Base-by-base conservation (phyloP, 1,139 yeast species). In the Saccharomyces hybrid region DNA sequence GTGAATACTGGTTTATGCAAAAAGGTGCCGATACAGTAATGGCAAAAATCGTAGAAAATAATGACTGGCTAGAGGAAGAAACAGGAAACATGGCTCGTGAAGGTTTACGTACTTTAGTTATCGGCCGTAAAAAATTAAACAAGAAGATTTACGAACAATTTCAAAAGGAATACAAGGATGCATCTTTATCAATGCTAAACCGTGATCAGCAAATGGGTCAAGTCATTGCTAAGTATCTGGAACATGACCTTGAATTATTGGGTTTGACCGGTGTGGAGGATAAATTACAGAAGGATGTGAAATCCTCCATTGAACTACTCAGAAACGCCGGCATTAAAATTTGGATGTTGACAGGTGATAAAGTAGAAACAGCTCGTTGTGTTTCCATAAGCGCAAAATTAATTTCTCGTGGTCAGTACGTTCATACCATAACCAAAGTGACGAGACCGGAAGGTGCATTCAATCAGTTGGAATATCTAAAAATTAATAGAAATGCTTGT, bases 301-400 rank as follows among this genome's bases (percentile, higher is more conserved):
- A 91, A 69, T 81, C 95, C 0, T 88, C 97, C 0, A 84, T 95
- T 58, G 99, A 95, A 73, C 76, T 93, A 42, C 77, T 95, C 60
- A 78, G 99, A 63, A 93, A 95, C 73, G 99, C 99, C 0, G 99
- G 99, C 1, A 83, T 95, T 56, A 89, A 89, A 66, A 93, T 95
- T 53, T 95, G 99, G 99, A 95, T 95, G 99, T 76, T 95, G 52
- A 95, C 99, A 0, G 99, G 99, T 60, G 99, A 95, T 69, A 95
- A 95, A 70, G 98, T 93, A 7, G 99, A 95, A 72, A 95, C 99
- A 0, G 99, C 99, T 0, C 82, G 89, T 59, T 93, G 99, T 78
- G 97, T 95, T 42, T 90, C 98, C 26, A 88, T 95, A 16, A 88
- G 96, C 69, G 95, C 98, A 26, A 84, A 91, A 66, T 80, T 95